These are phyloP conservation scores for Xanthoconium stramineum DNA, from an alignment of 768 basidiomycete species.

Conservation along the genomic window DNA sequence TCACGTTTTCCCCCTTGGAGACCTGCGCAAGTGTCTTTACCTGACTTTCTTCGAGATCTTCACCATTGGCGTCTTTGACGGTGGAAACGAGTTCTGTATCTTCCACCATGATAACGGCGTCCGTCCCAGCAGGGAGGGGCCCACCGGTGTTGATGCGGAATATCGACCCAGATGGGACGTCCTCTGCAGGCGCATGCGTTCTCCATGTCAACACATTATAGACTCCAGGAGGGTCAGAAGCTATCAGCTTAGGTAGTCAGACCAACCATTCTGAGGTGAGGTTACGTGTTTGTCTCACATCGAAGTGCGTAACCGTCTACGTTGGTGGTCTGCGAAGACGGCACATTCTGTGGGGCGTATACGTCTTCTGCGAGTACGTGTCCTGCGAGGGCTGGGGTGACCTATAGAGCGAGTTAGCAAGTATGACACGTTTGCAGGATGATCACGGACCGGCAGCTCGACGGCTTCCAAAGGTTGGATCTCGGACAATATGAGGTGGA, in stretches of 20 bases:
- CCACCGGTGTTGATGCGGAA: conserved; percentile 83
- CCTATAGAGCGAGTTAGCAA: conserved; percentile 37
- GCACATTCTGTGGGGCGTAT: conserved; percentile 60
- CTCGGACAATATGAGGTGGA: conserved; percentile 51
- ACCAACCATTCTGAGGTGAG: neutral
- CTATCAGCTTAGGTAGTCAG: conserved; percentile 34
- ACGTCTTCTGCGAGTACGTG: conserved; percentile 77
- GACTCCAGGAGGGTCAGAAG: conserved; percentile 57
- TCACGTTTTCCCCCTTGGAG: conserved; percentile 64
- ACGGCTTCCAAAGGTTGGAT: conserved; percentile 40
- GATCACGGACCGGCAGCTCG: conserved; percentile 41
- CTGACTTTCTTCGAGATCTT: conserved; percentile 62
- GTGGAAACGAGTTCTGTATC: conserved; percentile 76
- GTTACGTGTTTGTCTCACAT: conserved; percentile 40
- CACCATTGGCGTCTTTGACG: conserved; percentile 34
- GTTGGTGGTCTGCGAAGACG: conserved; percentile 65
- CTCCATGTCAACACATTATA: conserved; percentile 66
- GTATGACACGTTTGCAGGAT: neutral
- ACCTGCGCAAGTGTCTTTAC: conserved; percentile 67
- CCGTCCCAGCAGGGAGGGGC: conserved; percentile 69
- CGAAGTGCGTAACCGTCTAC: conserved; percentile 87
- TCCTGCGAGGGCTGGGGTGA: conserved; percentile 56
- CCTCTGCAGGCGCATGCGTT: conserved; percentile 31
- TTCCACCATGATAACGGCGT: conserved; percentile 91
- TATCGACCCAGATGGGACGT: conserved; percentile 44